These are phyloP conservation scores for Penicillium sclerotiorum DNA, from an alignment of 2,329 filamentous ascomycete species.

Conservation along the genomic window DNA sequence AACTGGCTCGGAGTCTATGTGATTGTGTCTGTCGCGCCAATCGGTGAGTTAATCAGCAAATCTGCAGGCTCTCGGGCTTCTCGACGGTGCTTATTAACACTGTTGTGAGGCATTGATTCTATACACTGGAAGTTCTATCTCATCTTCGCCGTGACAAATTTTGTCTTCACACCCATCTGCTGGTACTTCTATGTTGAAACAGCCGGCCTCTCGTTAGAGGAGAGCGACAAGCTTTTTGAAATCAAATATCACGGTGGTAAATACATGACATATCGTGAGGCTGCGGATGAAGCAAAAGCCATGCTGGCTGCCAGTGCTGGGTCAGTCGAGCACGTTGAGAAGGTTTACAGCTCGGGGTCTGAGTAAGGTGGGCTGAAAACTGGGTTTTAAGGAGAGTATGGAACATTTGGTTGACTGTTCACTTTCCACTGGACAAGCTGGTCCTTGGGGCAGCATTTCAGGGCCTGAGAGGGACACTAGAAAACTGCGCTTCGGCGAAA, in stretches of 20 bases:
- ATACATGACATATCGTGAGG: neutral
- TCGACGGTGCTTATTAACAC: neutral
- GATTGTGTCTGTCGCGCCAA: constrained; percentile 40
- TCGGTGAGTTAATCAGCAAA: no score
- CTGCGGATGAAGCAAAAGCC: neutral
- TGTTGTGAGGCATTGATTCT: constrained; percentile 23
- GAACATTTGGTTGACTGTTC: neutral
- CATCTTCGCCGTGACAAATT: constrained; percentile 8
- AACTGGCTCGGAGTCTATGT: constrained; percentile 47
- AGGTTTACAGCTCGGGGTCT: neutral
- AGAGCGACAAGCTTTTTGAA: constrained; percentile 1
- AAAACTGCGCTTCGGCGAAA: no score
- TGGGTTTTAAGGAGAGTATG: neutral
- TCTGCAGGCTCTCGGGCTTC: neutral
- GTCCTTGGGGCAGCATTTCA: no score
- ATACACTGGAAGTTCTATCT: constrained; percentile 13
- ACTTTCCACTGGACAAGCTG: no score
- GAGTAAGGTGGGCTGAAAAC: neutral
- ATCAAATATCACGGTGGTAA: neutral
- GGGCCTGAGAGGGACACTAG: no score
- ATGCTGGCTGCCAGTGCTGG: neutral
- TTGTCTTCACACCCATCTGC: constrained; percentile 9
- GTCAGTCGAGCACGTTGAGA: neutral
- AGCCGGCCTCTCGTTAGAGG: neutral
- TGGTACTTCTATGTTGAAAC: constrained; percentile 9